Percentiles rank a stretch among this genome's conserved stretches.
Conservation (phyloP, 768 basidiomycete species). For the Trametes coccinea region DNA sequence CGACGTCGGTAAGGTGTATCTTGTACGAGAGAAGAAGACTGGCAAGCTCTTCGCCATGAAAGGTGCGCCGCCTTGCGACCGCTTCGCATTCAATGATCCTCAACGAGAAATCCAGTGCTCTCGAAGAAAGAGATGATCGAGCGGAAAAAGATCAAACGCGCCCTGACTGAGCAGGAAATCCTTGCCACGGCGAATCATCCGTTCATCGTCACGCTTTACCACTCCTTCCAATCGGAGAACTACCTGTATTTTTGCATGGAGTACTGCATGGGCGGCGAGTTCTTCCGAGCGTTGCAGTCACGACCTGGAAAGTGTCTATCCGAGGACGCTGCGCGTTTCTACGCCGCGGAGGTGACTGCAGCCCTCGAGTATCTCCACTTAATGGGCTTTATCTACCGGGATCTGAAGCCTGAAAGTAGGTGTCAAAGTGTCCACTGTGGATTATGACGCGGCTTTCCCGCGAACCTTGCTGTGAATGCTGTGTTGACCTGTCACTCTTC, state of each 20-base stretch:
- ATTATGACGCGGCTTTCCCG: slow-evolving; percentile 11
- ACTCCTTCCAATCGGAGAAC: slow-evolving; percentile 98
- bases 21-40: slow-evolving; percentile 97
- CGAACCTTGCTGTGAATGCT: slow-evolving; percentile 13
- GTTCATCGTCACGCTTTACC: slow-evolving; percentile 98
- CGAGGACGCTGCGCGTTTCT: slow-evolving; percentile 95
- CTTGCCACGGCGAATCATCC: slow-evolving; percentile 98
- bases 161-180: slow-evolving; percentile 98
- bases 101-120: slow-evolving; percentile 59
- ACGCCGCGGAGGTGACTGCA: slow-evolving; percentile 97
- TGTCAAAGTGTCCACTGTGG: slow-evolving; percentile 20
- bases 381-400: slow-evolving; percentile 99
- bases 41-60: slow-evolving; percentile 99
- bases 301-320: slow-evolving; percentile 95
- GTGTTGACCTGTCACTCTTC: slow-evolving; percentile 22
- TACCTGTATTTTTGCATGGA: slow-evolving; percentile 99
- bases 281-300: slow-evolving; percentile 96
- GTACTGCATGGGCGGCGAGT: slow-evolving; percentile 99
- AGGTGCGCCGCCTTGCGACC: slow-evolving; percentile 55
- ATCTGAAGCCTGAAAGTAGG: slow-evolving; percentile 99
- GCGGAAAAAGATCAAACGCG: slow-evolving; percentile 98
- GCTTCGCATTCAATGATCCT: slow-evolving; percentile 35
- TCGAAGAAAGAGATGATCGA: slow-evolving; percentile 99
- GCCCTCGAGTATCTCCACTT: slow-evolving; percentile 98
- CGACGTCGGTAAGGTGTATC: slow-evolving; percentile 97